Conservation (phyloP, 2,329 filamentous ascomycete species). For the Ustulina deusta region DNA sequence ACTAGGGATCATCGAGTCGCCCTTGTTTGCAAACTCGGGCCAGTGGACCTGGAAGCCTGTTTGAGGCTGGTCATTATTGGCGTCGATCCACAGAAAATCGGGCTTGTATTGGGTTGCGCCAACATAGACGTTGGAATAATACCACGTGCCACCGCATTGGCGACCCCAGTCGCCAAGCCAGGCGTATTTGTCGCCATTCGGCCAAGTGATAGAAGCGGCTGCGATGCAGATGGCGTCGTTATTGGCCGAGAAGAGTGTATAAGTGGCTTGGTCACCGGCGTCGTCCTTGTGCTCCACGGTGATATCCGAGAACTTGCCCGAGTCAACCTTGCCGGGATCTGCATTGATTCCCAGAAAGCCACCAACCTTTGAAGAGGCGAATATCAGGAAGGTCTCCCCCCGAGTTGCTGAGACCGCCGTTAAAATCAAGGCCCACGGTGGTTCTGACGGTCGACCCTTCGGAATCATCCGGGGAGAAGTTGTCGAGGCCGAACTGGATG, state of each 20-base stretch:
- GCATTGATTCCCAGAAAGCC: slow-evolving; percentile 42
- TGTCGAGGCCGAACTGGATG: slow-evolving; percentile 41
- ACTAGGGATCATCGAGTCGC: slow-evolving; percentile 17
- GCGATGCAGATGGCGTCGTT: slow-evolving; percentile 47
- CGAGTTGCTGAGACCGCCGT: slow-evolving; percentile 38
- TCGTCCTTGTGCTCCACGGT: slow-evolving; percentile 37
- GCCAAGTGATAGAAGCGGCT: slow-evolving; percentile 39
- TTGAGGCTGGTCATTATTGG: slow-evolving; percentile 43
- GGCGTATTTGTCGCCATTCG: slow-evolving; percentile 40
- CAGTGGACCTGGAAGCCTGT: slow-evolving; percentile 51
- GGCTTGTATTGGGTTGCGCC: slow-evolving; percentile 24
- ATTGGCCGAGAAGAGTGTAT: slow-evolving; percentile 48
- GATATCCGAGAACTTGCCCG: slow-evolving; percentile 42
- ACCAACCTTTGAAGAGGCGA: slow-evolving; percentile 46
- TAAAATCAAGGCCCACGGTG: slow-evolving; percentile 43
- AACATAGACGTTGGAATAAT: slow-evolving; percentile 45
- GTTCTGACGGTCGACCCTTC: slow-evolving; percentile 40
- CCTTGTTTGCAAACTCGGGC: slow-evolving; percentile 44
- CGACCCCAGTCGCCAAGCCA: slow-evolving; percentile 47
- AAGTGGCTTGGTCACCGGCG: slow-evolving; percentile 40
- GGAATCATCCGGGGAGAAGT: slow-evolving; percentile 35
- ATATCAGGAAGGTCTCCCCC: slow-evolving; percentile 48
- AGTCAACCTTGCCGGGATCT: slow-evolving; percentile 40
- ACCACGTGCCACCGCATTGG: slow-evolving; percentile 45
- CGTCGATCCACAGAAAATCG: slow-evolving; percentile 47